Evolutionary conservation across 2,329 filamentous ascomycete species (phyloP).

Genomic region (Aspergillus ibericus): DNA sequence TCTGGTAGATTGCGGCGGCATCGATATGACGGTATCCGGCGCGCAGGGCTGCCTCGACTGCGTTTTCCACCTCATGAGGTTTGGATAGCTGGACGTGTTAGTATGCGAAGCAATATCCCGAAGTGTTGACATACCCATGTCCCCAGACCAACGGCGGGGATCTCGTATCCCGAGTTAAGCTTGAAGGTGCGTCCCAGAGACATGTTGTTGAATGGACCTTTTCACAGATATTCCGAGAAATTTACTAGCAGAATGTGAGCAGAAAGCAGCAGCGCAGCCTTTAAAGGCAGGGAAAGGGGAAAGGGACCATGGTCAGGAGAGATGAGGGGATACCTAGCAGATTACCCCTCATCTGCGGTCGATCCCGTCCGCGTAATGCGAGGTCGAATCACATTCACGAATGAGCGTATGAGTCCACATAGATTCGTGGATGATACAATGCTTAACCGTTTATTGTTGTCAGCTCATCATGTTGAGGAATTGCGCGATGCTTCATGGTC

Average conservation of each 20-base stretch:
- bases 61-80: conserved; percentile 48
- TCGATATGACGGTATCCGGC: conserved; percentile 44
- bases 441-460: neutral
- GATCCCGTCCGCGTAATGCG: neutral
- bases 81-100: conserved; percentile 30
- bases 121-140: conserved; percentile 36
- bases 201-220: conserved; percentile 21
- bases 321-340: neutral
- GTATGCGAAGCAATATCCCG: neutral
- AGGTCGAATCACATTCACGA: neutral
- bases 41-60: conserved; percentile 48
- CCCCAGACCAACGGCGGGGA: conserved; percentile 46
- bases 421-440: neutral
- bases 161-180: conserved; percentile 45
- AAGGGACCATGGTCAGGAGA: neutral
- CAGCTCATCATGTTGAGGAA: neutral
- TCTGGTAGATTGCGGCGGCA: conserved; percentile 45
- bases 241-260: neutral
- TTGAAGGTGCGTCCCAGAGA: conserved; percentile 39
- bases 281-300: neutral
- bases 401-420: neutral
- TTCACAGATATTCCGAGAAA: too few species aligned
- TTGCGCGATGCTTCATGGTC: neutral
- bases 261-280: neutral
- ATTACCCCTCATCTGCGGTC: neutral